Base-by-base conservation (phyloP, 805 yeast species). In the Sungouiozyma intestinalis region DNA sequence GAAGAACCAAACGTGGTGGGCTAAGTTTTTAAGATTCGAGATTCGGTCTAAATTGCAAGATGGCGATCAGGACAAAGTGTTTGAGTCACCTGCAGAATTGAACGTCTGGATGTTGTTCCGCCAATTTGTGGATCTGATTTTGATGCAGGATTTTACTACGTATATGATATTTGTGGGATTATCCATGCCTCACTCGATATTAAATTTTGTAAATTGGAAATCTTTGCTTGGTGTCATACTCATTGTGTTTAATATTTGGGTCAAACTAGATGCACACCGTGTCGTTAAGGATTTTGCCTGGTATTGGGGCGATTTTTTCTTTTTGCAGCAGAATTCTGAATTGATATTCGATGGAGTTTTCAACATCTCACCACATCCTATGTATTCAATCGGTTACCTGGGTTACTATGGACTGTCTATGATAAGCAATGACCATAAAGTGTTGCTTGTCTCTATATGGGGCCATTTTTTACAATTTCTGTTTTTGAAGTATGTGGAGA, bases 231-330 rank as follows among this genome's bases (percentile, higher is more conserved):
- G 94, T n/a, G 51, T 69, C 1, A 48, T 65, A 4, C 69, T 85
- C 51, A 77, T 84, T 46, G 45, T 81, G 16, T 82, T 85, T 66
- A 85, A 85, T 55, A 67, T 81, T 21, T 81, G 92, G 87, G 94
- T 85, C 38, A 85, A 85, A 58, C 64, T 84, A 18, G 88, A 85
- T 59, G 94, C 94, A 29, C 95, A 85, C 59, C 73, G 87, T 49
- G 87, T 85, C 16, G 87, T 85, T 45, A 84, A 85, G 59, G 95
- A 85, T 57, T 85, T 79, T 57, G 95, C 95, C 9, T 85, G 95
- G 95, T 85, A 85, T 62, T 85, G 95, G 95, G 95, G 95, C 20
- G 95, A 85, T 62, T 85, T 85, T 64, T 85, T 85, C 71, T 85
- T 85, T 64, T 67, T 86, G 42, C 83, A 82, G 57, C 76, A 74